Conservation (phyloP, 2,329 filamentous ascomycete species). For the Diaporthe vexans region DNA sequence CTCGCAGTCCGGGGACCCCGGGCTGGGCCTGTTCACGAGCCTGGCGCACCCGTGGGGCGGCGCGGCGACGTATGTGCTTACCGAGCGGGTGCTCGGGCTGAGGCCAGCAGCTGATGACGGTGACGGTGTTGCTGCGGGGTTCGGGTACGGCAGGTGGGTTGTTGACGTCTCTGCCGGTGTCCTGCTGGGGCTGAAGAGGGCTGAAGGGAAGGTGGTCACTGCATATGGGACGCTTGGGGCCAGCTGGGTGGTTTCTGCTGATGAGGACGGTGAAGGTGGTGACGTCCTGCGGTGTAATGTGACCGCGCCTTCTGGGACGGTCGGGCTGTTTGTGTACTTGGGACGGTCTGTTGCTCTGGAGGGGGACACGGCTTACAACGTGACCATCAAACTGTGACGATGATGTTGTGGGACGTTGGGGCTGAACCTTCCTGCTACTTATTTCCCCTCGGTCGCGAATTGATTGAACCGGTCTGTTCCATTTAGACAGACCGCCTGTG, state of each 20-base stretch:
- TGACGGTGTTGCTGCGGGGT: neutral
- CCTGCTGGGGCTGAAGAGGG: neutral
- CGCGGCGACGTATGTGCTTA: conserved; percentile 60
- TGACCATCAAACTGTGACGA: neutral
- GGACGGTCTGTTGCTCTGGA: neutral
- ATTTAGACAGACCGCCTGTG: neutral
- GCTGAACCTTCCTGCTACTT: neutral
- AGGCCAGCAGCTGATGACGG: neutral
- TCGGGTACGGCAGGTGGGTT: neutral
- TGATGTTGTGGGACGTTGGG: neutral
- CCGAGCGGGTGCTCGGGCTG: conserved; percentile 47
- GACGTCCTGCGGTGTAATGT: neutral
- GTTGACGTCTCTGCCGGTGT: conserved; percentile 4
- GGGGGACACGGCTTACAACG: neutral
- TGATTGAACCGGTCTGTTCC: neutral
- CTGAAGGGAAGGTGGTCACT: neutral
- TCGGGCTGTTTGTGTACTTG: neutral
- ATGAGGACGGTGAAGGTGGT: neutral
- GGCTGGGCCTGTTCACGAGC: conserved; percentile 58
- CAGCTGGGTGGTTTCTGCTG: neutral
- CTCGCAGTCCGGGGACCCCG: conserved; percentile 54
- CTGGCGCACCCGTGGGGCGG: conserved; percentile 60
- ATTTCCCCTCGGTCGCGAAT: neutral
- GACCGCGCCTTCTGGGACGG: neutral
- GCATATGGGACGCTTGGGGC: neutral